These are phyloP conservation scores for Pleurotus sapidus DNA, from an alignment of 768 basidiomycete species.

Conservation along the genomic window DNA sequence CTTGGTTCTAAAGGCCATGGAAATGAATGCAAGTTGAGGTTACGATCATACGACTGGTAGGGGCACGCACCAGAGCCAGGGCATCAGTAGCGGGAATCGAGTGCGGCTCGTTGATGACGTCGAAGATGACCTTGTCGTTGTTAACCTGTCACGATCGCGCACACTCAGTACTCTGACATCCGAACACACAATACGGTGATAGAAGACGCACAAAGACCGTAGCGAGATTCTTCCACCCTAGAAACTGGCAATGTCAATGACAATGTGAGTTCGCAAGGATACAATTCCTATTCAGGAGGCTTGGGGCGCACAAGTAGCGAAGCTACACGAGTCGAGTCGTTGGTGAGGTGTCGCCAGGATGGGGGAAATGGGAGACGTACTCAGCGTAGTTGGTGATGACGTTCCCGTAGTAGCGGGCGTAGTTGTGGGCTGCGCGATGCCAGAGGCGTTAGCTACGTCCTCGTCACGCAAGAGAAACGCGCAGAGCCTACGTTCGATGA, in stretches of 20 bases:
- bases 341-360: too few relatives aligned
- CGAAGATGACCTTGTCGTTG: conserved; percentile 57
- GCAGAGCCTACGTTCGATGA: conserved; percentile 49
- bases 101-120: conserved; percentile 67
- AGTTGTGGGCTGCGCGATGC: conserved; percentile 49
- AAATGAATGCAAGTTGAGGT: neutral
- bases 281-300: too few relatives aligned
- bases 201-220: conserved; percentile 52
- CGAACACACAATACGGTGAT: too few relatives aligned
- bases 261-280: too few relatives aligned
- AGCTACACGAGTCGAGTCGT: too few relatives aligned
- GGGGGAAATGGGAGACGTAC: too few relatives aligned
- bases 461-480: neutral
- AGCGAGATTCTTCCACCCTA: conserved; percentile 60
- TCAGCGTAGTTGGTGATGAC: conserved; percentile 29
- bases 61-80: conserved; percentile 38
- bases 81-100: conserved; percentile 51
- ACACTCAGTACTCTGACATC: too few relatives aligned
- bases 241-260: too few relatives aligned
- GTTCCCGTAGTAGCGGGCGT: conserved; percentile 52
- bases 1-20: conserved; percentile 46
- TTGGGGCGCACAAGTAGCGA: too few relatives aligned
- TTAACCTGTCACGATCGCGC: conserved; percentile 29
- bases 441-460: neutral
- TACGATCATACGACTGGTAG: neutral